phyloP scores from a whole-genome alignment of 129 eudicot genomes.

The Helianthus tuberosus region DNA sequence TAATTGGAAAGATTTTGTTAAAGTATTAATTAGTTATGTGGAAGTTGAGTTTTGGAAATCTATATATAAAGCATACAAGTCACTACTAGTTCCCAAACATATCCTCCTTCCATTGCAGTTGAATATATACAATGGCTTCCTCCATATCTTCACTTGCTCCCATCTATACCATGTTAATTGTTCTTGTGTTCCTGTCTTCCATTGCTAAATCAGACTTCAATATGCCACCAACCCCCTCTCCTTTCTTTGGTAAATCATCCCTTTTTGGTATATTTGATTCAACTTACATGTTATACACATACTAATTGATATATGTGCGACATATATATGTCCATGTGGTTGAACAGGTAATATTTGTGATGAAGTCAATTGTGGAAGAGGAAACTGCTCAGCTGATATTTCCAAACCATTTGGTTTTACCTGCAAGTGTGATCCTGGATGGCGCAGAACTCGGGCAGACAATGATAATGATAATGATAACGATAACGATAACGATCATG shows the following conservation, averaged over 20 bases:
- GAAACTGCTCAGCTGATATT: constrained; percentile 53
- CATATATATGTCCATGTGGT: background rate
- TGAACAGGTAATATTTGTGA: constrained; percentile 49
- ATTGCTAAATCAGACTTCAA: constrained; percentile 17
- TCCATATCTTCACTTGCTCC: constrained; percentile 22
- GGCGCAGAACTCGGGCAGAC: constrained; percentile 63
- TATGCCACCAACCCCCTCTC: constrained; percentile 34
- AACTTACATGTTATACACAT: background rate
- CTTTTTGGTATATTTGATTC: background rate
- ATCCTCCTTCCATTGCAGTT: background rate
- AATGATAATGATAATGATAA: constrained; percentile 30
- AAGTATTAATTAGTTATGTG: background rate
- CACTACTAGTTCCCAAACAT: constrained; percentile 18
- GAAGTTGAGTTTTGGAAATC: background rate
- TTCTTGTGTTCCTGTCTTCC: constrained; percentile 14
- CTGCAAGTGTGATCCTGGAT: constrained; percentile 67
- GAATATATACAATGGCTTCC: constrained; percentile 31
- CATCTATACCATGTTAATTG: constrained; percentile 13
- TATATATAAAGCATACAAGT: constrained; percentile 15
- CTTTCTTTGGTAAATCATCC: constrained; percentile 34
- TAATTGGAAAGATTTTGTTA: background rate
- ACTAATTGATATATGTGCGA: background rate
- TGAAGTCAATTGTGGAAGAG: constrained; percentile 75
- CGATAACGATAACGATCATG: constrained; percentile 23
- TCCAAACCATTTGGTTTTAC: constrained; percentile 45